Percentiles rank a stretch among this genome's conserved stretches.
phyloP scores from a whole-genome alignment of 176 grass and related monocot genomes.

The Aegilops longissima region DNA sequence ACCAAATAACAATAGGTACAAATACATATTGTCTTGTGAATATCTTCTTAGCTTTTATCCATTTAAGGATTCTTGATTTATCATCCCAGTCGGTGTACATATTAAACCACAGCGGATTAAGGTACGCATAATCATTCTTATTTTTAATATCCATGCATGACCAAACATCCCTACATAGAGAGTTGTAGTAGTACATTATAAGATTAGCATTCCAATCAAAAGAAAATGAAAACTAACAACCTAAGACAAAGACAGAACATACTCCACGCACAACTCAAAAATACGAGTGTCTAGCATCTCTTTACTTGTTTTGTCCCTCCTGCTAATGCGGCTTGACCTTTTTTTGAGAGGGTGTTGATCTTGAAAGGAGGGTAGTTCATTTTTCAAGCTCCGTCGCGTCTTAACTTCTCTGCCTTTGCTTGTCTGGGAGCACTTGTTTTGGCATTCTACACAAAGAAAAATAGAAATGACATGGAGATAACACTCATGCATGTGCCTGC shows the following conservation, averaged over 20 bases:
- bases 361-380: conserved; percentile 26
- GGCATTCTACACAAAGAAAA: conserved; percentile 30
- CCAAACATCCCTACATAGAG: conserved; percentile 65
- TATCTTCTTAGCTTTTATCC: conserved; percentile 80
- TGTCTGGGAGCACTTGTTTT: conserved; percentile 35
- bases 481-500: background rate
- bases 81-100: conserved; percentile 44
- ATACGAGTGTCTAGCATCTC: conserved; percentile 57
- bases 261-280: conserved; percentile 87
- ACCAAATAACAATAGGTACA: conserved; percentile 83
- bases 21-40: conserved; percentile 84
- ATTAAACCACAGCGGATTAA: conserved; percentile 89
- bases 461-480: conserved; percentile 8
- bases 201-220: background rate
- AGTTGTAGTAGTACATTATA: conserved; percentile 22
- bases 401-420: conserved; percentile 32
- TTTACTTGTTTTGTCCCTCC: conserved; percentile 35
- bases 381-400: background rate
- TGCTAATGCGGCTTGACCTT: conserved; percentile 32
- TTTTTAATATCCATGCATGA: conserved; percentile 53
- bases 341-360: conserved; percentile 27
- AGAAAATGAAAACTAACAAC: background rate
- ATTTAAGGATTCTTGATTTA: conserved; percentile 69
- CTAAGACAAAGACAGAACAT: conserved; percentile 22
- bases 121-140: conserved; percentile 56